phyloP scores from a whole-genome alignment of 2,329 filamentous ascomycete genomes.

The Exutisphaerella laricina region DNA sequence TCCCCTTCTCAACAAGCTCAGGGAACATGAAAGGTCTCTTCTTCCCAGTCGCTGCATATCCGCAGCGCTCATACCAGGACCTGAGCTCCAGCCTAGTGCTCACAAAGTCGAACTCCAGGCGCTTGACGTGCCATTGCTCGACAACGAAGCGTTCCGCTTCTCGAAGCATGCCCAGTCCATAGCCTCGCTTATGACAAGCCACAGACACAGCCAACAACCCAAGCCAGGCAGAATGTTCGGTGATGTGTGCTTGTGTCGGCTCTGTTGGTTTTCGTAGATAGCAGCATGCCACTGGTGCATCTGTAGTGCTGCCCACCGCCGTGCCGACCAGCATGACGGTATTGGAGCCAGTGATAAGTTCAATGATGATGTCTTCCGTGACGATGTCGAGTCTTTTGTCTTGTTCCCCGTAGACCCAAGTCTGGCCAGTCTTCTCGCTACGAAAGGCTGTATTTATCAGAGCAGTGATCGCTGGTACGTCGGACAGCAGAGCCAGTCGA shows the following conservation, averaged over 20 bases:
- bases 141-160: constrained; percentile 6
- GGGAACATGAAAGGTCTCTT: constrained; percentile 9
- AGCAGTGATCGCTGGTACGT: constrained; percentile 4
- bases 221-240: constrained; percentile 8
- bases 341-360: neutral
- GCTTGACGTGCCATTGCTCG: constrained; percentile 5
- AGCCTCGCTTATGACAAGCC: constrained; percentile 4
- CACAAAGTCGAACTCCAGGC: constrained; percentile 12
- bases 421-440: constrained; percentile 12
- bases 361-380: neutral
- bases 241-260: constrained; percentile 3
- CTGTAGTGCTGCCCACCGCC: neutral
- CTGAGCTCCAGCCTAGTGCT: constrained; percentile 8
- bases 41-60: constrained; percentile 11
- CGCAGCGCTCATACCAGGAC: constrained; percentile 12
- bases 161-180: constrained; percentile 7
- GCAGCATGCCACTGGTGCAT: constrained; percentile 9
- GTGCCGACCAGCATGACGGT: constrained; percentile 9
- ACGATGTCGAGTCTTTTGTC: constrained; percentile 11
- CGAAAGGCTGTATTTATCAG: constrained; percentile 14
- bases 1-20: neutral
- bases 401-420: constrained; percentile 12
- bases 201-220: constrained; percentile 7
- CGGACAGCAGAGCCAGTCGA: constrained; percentile 2
- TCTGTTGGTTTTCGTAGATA: constrained; percentile 4